These are phyloP conservation scores for Pichia cabralensis DNA, from an alignment of 805 yeast species.

Conservation along the genomic window DNA sequence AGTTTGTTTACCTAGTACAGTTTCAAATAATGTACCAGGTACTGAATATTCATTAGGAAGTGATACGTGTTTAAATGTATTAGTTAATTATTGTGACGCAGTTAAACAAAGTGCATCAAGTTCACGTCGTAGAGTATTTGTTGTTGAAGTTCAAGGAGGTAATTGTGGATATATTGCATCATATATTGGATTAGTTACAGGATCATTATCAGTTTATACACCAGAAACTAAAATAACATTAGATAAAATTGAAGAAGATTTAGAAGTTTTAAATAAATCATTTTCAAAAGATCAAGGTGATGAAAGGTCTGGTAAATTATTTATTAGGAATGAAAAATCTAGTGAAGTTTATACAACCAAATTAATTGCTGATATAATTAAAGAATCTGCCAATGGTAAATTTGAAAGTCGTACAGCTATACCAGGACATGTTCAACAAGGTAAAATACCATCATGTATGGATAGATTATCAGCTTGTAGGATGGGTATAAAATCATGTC, in stretches of 20 bases:
- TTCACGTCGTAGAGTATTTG: constrained; percentile 86
- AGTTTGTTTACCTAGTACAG: constrained; percentile 89
- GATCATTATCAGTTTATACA: constrained; percentile 84
- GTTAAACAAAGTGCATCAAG: constrained; percentile 93
- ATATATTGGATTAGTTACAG: constrained; percentile 72
- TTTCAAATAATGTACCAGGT: constrained; percentile 98
- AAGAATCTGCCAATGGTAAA: constrained; percentile 54
- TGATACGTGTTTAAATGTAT: constrained; percentile 89
- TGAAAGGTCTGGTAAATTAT: constrained; percentile 73
- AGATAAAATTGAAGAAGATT: constrained; percentile 63
- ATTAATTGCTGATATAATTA: constrained; percentile 72
- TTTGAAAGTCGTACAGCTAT: constrained; percentile 92
- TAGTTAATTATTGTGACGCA: constrained; percentile 89
- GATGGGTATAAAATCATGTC: constrained; percentile 81
- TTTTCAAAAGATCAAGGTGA: constrained; percentile 71
- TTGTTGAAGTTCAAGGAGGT: constrained; percentile 98
- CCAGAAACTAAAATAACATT: constrained; percentile 78
- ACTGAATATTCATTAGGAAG: constrained; percentile 92
- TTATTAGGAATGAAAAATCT: constrained; percentile 77
- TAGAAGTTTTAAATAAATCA: constrained; percentile 54
- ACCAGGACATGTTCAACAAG: constrained; percentile 98
- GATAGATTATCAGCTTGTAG: constrained; percentile 87
- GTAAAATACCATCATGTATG: constrained; percentile 89
- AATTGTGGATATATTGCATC: constrained; percentile 91
- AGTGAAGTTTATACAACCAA: constrained; percentile 76